A percentile compares a stretch with the other conserved stretches of the same genome.
Evolutionary conservation across 2,329 filamentous ascomycete genomes (phyloP).

Genomic region (Thyridium curvatum): DNA sequence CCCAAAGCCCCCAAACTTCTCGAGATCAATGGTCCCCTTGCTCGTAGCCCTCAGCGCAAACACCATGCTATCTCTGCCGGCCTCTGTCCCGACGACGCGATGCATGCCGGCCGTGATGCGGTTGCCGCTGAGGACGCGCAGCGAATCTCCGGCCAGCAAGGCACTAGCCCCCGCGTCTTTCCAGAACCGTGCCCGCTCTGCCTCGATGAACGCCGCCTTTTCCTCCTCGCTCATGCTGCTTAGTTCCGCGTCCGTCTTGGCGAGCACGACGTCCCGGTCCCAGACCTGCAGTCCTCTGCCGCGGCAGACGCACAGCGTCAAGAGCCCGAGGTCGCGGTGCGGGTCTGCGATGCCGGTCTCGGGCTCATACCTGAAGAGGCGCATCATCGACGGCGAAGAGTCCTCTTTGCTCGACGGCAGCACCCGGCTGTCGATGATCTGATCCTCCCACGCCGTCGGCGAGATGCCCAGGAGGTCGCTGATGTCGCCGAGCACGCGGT

Average conservation of each 20-base stretch:
- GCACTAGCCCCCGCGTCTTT: constrained; percentile 9
- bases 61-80: constrained; percentile 12
- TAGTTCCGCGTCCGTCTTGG: too few species aligned
- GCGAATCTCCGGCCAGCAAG: constrained; percentile 12
- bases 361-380: constrained; percentile 14
- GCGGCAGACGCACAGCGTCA: constrained; percentile 13
- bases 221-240: too few species aligned
- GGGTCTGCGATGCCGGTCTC: constrained; percentile 12
- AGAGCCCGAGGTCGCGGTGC: constrained; percentile 13
- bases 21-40: constrained; percentile 7
- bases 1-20: constrained; percentile 6
- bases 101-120: constrained; percentile 11
- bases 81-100: constrained; percentile 9
- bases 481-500: constrained; percentile 14
- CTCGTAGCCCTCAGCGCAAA: constrained; percentile 13
- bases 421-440: constrained; percentile 8
- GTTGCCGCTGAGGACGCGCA: constrained; percentile 8
- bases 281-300: constrained; percentile 12
- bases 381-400: constrained; percentile 11
- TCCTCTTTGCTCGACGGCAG: not conserved
- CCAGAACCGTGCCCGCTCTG: constrained; percentile 2
- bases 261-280: not conserved
- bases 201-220: too few species aligned
- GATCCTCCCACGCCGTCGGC: constrained; percentile 7
- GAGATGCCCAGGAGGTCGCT: constrained; percentile 7